phyloP scores from a whole-genome alignment of 192 early-diverging fungal genomes.

The Dissophora ornata region DNA sequence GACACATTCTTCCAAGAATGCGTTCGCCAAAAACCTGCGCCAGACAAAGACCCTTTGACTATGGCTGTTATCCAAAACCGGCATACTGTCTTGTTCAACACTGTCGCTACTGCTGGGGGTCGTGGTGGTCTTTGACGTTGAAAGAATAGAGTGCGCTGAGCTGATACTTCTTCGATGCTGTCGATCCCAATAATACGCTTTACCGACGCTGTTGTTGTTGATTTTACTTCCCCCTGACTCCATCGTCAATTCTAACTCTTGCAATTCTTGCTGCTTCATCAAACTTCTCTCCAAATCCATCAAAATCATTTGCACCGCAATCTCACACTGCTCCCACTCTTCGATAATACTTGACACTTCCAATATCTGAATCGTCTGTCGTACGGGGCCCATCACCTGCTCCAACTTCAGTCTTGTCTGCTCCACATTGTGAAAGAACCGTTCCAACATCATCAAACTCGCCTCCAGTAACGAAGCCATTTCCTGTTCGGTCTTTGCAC shows the following conservation, averaged over 20 bases:
- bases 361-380: constrained; percentile 24
- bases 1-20: constrained; percentile 44
- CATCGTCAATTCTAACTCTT: constrained; percentile 23
- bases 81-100: neutral
- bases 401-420: neutral
- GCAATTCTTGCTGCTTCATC: constrained; percentile 13
- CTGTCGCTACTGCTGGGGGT: neutral
- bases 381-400: constrained; percentile 12
- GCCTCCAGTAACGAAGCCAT: constrained; percentile 38
- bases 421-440: constrained; percentile 20
- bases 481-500: constrained; percentile 35
- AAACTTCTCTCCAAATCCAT: constrained; percentile 16
- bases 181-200: neutral
- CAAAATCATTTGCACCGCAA: neutral
- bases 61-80: constrained; percentile 15
- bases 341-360: constrained; percentile 15
- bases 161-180: constrained; percentile 5
- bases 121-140: neutral
- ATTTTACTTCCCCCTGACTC: neutral
- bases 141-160: constrained; percentile 3
- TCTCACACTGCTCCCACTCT: constrained; percentile 33
- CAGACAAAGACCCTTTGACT: constrained; percentile 45
- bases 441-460: constrained; percentile 36
- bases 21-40: constrained; percentile 39
- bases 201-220: neutral